Percentiles rank a stretch among this genome's conserved stretches.
Conservation (phyloP, 2,329 filamentous ascomycete genomes). For the Paramyrothecium roridum region DNA sequence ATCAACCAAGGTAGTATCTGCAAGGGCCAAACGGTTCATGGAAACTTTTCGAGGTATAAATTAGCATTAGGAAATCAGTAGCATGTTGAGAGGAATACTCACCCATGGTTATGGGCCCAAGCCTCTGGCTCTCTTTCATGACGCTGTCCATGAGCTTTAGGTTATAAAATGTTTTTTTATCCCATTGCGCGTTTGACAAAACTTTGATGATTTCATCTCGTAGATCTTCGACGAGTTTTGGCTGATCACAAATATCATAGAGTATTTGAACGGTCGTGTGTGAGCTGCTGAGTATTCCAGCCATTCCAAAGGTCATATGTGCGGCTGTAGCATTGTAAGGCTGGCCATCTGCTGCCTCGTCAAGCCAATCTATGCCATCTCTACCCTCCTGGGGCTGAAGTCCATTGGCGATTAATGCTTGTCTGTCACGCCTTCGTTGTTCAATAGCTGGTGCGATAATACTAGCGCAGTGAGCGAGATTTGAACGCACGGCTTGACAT, state of each 20-base stretch:
- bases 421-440: not conserved
- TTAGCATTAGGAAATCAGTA: too few species aligned
- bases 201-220: not conserved
- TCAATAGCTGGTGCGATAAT: not conserved
- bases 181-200: not conserved
- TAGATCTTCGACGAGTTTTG: not conserved
- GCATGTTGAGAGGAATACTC: too few species aligned
- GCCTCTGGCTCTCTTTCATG: slow-evolving; percentile 47
- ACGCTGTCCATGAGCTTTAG: slow-evolving; percentile 46
- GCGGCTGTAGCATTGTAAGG: not conserved
- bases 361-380: not conserved
- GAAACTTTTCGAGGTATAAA: too few species aligned
- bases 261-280: not conserved
- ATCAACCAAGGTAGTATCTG: slow-evolving; percentile 3
- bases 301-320: not conserved
- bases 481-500: not conserved
- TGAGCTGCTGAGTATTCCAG: not conserved
- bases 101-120: too few species aligned
- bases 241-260: not conserved
- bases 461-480: too few species aligned
- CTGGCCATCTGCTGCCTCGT: not conserved
- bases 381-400: not conserved
- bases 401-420: not conserved
- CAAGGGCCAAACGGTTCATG: slow-evolving; percentile 6
- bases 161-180: slow-evolving; percentile 7